Evolutionary conservation across 495 filamentous ascomycete genomes (phyloP), one percentile per base, ranked within the genome.

Genomic region (Aspergillus steynii): DNA sequence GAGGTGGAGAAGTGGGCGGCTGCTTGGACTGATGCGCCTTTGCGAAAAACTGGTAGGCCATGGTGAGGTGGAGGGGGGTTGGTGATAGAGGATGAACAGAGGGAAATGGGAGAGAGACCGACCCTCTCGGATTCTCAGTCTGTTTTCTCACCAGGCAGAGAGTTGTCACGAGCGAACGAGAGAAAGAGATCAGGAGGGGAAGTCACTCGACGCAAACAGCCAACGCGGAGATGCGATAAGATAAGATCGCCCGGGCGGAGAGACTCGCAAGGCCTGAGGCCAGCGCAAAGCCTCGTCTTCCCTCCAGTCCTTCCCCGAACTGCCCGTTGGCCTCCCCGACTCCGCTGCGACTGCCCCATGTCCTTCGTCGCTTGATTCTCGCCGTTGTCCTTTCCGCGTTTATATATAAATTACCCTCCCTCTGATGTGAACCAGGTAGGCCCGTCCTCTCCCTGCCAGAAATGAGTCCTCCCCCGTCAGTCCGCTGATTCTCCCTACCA

Each of bases 221-320:
- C 55, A 62, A 55, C 71, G 73, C 74, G 74, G 77, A 76, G 76
- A 75, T 76, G 68, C 71, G 74, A 77, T 76, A 79, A 77, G 69
- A 74, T 75, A 74, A 76, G 73, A 69, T 70, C 53, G 56, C 51
- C 55, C 59, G 63, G 59, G 61, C 65, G 60, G 62, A 55, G 59
- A 62, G 61, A 51, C 58, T 60, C 50, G 48, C 64, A 61, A 55
- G 50, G 42, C 53, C 53, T 54, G 54, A 65, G 60, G 49, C 62
- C 64, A 65, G 50, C 61, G 62, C 61, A 62, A 56, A 61, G 53
- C 42, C 26, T 58, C 62, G 56, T 45, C 46, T 56, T 61, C 60
- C 62, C 64, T 60, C 53, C 58, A 54, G 32, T 47, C 61, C 63
- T 66, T 55, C 53, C 55, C 34, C n/a, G 29, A 48, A 53, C 37